These are phyloP conservation scores for Macrolepiota fuliginosa DNA, from an alignment of 768 basidiomycete species.

Conservation along the genomic window DNA sequence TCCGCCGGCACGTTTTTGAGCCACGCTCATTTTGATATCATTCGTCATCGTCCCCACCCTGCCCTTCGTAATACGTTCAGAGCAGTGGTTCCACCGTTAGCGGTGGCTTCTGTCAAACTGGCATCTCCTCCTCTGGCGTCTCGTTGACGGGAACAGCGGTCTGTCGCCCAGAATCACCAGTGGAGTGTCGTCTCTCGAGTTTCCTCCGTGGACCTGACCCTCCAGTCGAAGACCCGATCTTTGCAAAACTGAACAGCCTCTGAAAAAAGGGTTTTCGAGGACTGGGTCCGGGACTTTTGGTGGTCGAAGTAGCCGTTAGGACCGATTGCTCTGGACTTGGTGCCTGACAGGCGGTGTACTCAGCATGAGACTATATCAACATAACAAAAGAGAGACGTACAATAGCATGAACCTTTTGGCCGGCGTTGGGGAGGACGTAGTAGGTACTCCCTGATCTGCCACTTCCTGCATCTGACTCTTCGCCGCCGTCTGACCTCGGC, in stretches of 20 bases:
- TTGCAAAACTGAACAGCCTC: slow-evolving; percentile 52
- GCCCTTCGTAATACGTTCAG: not conserved
- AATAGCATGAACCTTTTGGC: slow-evolving; percentile 74
- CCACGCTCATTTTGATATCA: not conserved
- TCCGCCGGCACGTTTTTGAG: not conserved
- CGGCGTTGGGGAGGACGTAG: slow-evolving; percentile 67
- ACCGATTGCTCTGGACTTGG: slow-evolving; percentile 49
- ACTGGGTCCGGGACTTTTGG: slow-evolving; percentile 49
- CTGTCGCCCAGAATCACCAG: slow-evolving; percentile 29
- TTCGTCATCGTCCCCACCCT: not conserved
- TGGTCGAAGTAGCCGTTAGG: slow-evolving; percentile 57
- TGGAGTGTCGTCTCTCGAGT: slow-evolving; percentile 51
- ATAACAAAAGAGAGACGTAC: slow-evolving; percentile 42
- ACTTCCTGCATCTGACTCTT: slow-evolving; percentile 31
- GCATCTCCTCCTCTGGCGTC: not conserved
- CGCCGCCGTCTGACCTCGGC: slow-evolving; percentile 13
- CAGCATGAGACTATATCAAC: slow-evolving; percentile 17
- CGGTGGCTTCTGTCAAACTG: not conserved
- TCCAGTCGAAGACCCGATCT: slow-evolving; percentile 34
- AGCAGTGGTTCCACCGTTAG: not conserved
- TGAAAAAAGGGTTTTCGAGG: slow-evolving; percentile 58
- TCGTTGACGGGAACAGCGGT: not conserved
- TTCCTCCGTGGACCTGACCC: slow-evolving; percentile 27
- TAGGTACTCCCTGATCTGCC: slow-evolving; percentile 67
- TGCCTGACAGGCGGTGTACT: slow-evolving; percentile 25